phyloP scores from a whole-genome alignment of 2,329 filamentous ascomycete species.

The Colletotrichum tamarilloi region DNA sequence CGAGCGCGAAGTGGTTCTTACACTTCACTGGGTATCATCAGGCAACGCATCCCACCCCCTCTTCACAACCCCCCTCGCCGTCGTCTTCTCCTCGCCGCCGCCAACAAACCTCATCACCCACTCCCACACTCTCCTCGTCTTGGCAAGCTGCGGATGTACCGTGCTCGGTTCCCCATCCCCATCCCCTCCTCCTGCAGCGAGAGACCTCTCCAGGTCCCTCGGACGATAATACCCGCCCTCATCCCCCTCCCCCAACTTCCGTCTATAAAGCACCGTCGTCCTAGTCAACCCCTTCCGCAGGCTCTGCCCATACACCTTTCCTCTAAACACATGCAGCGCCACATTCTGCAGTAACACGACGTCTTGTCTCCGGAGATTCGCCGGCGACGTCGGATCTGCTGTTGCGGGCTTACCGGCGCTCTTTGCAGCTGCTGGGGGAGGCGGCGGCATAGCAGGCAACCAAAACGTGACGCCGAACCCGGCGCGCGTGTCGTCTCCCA shows the following conservation, averaged over 20 bases:
- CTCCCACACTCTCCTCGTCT: slow-evolving; percentile 74
- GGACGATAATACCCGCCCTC: slow-evolving; percentile 67
- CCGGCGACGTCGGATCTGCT: neutral
- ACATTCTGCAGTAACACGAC: slow-evolving; percentile 84
- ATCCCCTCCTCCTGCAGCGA: slow-evolving; percentile 1
- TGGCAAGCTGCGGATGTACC: slow-evolving; percentile 65
- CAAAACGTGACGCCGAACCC: slow-evolving; percentile 89
- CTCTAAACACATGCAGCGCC: slow-evolving; percentile 79
- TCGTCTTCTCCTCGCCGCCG: slow-evolving; percentile 38
- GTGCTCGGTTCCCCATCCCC: neutral
- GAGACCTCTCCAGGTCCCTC: slow-evolving; percentile 54
- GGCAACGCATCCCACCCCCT: slow-evolving; percentile 52
- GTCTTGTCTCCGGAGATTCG: slow-evolving; percentile 73
- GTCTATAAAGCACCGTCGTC: slow-evolving; percentile 73
- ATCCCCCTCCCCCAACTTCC: slow-evolving; percentile 62
- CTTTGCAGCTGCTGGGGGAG: neutral
- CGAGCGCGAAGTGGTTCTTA: neutral
- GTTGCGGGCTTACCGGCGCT: slow-evolving; percentile 23
- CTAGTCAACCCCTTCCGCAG: slow-evolving; percentile 77
- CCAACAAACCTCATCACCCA: slow-evolving; percentile 82
- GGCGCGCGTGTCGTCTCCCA: slow-evolving; percentile 86
- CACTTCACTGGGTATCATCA: slow-evolving; percentile 50
- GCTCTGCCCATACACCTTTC: slow-evolving; percentile 86
- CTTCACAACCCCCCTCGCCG: slow-evolving; percentile 30
- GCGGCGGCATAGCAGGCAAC: slow-evolving; percentile 60